phyloP scores from a whole-genome alignment of 2,329 filamentous ascomycete genomes.

The Sarocladiaceae sp. region DNA sequence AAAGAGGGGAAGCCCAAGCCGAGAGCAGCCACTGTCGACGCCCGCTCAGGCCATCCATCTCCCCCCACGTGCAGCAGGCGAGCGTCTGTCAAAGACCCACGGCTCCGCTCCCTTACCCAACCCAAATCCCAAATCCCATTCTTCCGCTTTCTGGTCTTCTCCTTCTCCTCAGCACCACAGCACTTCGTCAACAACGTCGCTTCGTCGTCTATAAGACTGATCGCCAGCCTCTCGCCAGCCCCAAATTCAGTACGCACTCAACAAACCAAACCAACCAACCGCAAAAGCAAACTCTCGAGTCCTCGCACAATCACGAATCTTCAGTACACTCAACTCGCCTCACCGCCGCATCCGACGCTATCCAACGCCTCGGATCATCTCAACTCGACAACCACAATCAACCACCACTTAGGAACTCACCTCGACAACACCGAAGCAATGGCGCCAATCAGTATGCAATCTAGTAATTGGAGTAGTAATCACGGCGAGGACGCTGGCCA shows the following conservation, averaged over 20 bases:
- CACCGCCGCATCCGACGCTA: slow-evolving; percentile 8
- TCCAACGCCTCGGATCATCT: slow-evolving; percentile 5
- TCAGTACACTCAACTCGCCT: not conserved
- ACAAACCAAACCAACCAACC: not conserved
- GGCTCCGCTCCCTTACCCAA: not conserved
- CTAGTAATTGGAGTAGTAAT: slow-evolving; percentile 70
- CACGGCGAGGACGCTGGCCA: slow-evolving; percentile 64
- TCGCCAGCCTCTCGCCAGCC: not conserved
- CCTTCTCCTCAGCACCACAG: not conserved
- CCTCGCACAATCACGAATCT: not conserved
- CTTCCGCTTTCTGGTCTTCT: not conserved
- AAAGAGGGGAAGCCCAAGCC: slow-evolving; percentile 1
- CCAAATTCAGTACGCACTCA: not conserved
- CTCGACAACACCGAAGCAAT: slow-evolving; percentile 34
- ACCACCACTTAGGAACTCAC: not conserved
- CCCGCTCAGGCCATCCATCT: no score
- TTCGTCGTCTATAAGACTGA: not conserved
- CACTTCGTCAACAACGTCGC: not conserved
- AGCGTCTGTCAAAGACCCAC: slow-evolving; percentile 1
- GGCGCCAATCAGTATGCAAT: slow-evolving; percentile 69
- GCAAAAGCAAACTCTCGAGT: not conserved
- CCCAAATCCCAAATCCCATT: slow-evolving; percentile 3
- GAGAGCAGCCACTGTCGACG: not conserved
- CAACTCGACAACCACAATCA: not conserved
- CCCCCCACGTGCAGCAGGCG: no score